Conservation (phyloP, 768 basidiomycete genomes). For the Cantharellus cinnabarinus region DNA sequence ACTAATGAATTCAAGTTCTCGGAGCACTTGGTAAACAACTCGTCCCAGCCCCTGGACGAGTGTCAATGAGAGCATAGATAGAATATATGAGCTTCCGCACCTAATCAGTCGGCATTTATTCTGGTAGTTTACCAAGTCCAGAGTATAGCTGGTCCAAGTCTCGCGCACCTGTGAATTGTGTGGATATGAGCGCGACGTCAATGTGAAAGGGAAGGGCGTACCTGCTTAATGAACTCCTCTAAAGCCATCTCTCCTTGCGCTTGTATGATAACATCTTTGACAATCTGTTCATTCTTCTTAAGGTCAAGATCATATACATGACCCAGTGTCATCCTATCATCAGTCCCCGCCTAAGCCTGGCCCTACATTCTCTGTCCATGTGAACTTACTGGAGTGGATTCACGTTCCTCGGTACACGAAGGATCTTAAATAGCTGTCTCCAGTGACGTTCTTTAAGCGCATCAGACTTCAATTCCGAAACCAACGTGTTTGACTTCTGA, state of each 20-base stretch:
- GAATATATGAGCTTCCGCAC: constrained; percentile 20
- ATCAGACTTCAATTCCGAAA: constrained; percentile 93
- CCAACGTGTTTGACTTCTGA: constrained; percentile 72
- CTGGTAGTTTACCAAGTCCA: constrained; percentile 95
- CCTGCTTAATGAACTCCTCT: constrained; percentile 25
- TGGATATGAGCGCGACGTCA: constrained; percentile 18
- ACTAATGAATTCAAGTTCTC: constrained; percentile 91
- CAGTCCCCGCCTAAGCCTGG: background rate
- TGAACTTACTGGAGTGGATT: constrained; percentile 46
- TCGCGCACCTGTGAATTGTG: constrained; percentile 95
- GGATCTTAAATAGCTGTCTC: constrained; percentile 86
- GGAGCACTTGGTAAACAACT: constrained; percentile 88
- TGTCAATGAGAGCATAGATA: background rate
- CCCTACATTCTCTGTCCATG: background rate
- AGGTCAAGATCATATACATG: constrained; percentile 94
- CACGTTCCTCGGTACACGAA: constrained; percentile 55
- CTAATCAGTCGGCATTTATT: constrained; percentile 93
- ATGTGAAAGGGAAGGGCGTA: constrained; percentile 14
- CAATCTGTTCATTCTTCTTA: constrained; percentile 73
- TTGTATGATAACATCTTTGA: constrained; percentile 91
- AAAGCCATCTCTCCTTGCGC: constrained; percentile 67
- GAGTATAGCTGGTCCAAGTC: constrained; percentile 85
- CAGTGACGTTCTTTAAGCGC: constrained; percentile 95
- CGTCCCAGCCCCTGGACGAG: constrained; percentile 71
- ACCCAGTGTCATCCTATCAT: constrained; percentile 74